phyloP scores from a whole-genome alignment of 805 yeast genomes.

The Kluyveromyces siamensis region DNA sequence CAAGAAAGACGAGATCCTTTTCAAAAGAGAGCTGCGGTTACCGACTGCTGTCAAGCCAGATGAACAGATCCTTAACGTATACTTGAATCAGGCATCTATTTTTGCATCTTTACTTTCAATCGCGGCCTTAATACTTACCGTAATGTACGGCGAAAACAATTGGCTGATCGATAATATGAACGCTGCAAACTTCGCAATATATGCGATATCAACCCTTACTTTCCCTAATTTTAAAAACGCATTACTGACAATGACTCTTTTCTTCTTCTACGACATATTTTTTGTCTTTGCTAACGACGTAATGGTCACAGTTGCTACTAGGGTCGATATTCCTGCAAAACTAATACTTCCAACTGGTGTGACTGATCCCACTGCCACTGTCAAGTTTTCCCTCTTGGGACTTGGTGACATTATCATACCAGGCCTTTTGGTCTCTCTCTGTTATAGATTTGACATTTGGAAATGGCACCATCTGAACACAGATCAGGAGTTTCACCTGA shows the following conservation, averaged over 20 bases:
- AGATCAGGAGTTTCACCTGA: conserved; percentile 33
- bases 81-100: conserved; percentile 26
- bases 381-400: conserved; percentile 40
- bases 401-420: conserved; percentile 62
- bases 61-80: conserved; percentile 30
- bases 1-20: conserved; percentile 1
- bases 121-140: conserved; percentile 8
- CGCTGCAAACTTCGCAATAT: conserved; percentile 36
- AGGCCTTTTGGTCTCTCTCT: conserved; percentile 42
- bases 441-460: conserved; percentile 46
- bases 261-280: conserved; percentile 55
- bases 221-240: conserved; percentile 40
- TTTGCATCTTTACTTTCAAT: conserved; percentile 16
- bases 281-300: conserved; percentile 57
- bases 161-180: conserved; percentile 41
- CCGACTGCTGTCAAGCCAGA: conserved; percentile 15
- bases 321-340: conserved; percentile 40
- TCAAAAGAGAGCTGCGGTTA: conserved; percentile 8
- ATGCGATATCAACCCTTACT: conserved; percentile 32
- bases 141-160: conserved; percentile 26
- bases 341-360: conserved; percentile 18
- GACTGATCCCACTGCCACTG: conserved; percentile 5
- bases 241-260: conserved; percentile 35
- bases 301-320: conserved; percentile 55
- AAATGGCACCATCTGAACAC: conserved; percentile 28